phyloP scores from a whole-genome alignment of 2,329 filamentous ascomycete genomes.

The Cytospora schulzeri region DNA sequence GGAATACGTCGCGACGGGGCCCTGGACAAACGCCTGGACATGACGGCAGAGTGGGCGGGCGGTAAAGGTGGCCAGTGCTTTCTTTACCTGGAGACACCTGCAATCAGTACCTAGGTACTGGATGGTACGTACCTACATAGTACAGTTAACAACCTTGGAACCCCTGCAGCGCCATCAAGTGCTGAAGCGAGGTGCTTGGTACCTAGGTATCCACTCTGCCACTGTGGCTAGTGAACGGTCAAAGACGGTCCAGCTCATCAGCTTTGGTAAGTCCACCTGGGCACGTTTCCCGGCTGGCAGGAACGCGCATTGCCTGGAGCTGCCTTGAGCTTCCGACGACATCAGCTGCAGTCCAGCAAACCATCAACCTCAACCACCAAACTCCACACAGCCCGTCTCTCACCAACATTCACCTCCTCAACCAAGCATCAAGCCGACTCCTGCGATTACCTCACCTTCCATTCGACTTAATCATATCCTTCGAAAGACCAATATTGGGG shows the following conservation, averaged over 20 bases:
- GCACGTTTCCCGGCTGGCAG: slow-evolving; percentile 25
- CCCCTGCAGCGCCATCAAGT: no score
- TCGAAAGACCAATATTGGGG: slow-evolving; percentile 72
- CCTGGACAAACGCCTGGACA: neutral
- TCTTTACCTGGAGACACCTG: neutral
- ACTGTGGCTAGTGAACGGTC: neutral
- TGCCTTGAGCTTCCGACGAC: slow-evolving; percentile 28
- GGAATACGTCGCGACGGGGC: neutral
- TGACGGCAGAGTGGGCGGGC: slow-evolving; percentile 6
- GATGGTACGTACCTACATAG: no score
- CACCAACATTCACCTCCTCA: slow-evolving; percentile 2
- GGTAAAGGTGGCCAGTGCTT: slow-evolving; percentile 12
- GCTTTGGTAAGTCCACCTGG: no score
- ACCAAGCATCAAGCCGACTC: slow-evolving; percentile 7
- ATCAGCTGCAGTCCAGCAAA: slow-evolving; percentile 20
- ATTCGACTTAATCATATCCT: slow-evolving; percentile 28
- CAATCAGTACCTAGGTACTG: no score
- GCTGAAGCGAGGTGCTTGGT: no score
- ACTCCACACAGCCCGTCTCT: slow-evolving; percentile 8
- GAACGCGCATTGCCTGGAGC: slow-evolving; percentile 28
- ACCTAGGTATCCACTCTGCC: neutral
- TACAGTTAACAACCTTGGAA: no score
- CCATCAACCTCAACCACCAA: slow-evolving; percentile 18
- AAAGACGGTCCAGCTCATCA: slow-evolving; percentile 3
- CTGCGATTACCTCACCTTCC: neutral